These are phyloP conservation scores for Camellia japonica DNA, from an alignment of 148 eudicot species.

Conservation along the genomic window DNA sequence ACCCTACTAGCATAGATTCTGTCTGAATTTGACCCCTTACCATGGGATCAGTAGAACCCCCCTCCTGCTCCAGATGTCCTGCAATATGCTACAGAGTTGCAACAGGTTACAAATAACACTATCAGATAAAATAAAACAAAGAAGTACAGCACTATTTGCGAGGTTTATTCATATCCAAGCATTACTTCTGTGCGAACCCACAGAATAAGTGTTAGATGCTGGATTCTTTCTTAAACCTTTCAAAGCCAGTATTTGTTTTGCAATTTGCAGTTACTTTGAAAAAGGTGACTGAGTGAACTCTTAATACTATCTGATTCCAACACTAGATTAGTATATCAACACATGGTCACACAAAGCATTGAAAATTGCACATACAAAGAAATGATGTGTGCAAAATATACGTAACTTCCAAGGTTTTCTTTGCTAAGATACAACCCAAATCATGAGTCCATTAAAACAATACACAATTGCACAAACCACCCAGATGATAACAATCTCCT, in stretches of 20 bases:
- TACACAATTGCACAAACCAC: not conserved
- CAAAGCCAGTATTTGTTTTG: not conserved
- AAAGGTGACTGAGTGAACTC: not conserved
- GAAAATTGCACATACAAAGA: not conserved
- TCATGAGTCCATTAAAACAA: not conserved
- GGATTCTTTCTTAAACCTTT: not conserved
- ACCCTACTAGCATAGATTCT: slow-evolving; percentile 66
- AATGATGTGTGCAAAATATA: not conserved
- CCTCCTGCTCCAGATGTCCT: slow-evolving; percentile 73
- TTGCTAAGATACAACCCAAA: not conserved
- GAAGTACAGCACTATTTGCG: not conserved
- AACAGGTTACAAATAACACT: slow-evolving; percentile 31
- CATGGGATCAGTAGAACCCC: slow-evolving; percentile 55
- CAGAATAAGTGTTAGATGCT: not conserved
- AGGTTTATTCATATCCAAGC: not conserved
- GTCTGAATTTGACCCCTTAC: slow-evolving; percentile 72
- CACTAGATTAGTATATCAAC: not conserved
- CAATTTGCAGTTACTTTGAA: not conserved
- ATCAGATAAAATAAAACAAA: slow-evolving; percentile 19
- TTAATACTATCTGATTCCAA: not conserved
- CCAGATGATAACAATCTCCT: not conserved
- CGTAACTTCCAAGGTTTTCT: not conserved
- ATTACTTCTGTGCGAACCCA: not conserved
- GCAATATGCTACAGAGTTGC: slow-evolving; percentile 70
- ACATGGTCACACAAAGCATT: not conserved